Evolutionary conservation across 2,329 filamentous ascomycete genomes (phyloP), one percentile per base, ranked within the genome.

Genomic region (Coccinonectria pachysandricola): DNA sequence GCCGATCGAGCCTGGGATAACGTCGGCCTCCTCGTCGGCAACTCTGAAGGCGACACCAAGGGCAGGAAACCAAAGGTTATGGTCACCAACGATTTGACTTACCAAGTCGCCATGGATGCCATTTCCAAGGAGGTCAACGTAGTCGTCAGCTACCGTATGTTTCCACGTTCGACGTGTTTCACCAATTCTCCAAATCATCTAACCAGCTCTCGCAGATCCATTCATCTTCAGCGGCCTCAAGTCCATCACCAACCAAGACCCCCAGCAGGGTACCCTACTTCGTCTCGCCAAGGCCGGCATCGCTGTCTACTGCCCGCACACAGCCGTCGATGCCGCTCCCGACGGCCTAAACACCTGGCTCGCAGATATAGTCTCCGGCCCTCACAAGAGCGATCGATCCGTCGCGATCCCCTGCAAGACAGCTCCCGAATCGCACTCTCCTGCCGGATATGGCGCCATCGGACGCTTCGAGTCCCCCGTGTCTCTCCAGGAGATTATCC

Each of bases 171-270:
- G n/a, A n/a, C n/a, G n/a, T n/a, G n/a, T n/a, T n/a, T n/a, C n/a
- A n/a, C n/a, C n/a, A n/a, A n/a, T n/a, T n/a, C n/a, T n/a, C n/a
- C n/a, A n/a, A n/a, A n/a, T n/a, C n/a, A n/a, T n/a, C 17, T 19
- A 19, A 19, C 7, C 17, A 7, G 17, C 17, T 10, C 7, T 10
- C 7, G 35, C 43, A 92, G 84, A 98, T 57, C 91, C 91, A 12
- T 91, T 96, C 52, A 96, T 98, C 50, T 98, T 98, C 65, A 76
- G 82, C 24, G 82, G 82, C 27, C 68, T 98, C 42, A 98, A 95
- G 59, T 79, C 83, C 38, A 64, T 98, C 49, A 93, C 84, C 17
- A 71, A 86, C 24, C 68, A 69, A 35, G 82, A 98, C 49, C 71
- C 84, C 7, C 91, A 96, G 54, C 91, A 98, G 52, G 71, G 77